Percentiles rank a stretch among this genome's conserved stretches.
These are phyloP conservation scores for Penicillium sp. DNA, from an alignment of 2,329 filamentous ascomycete species.

Conservation along the genomic window DNA sequence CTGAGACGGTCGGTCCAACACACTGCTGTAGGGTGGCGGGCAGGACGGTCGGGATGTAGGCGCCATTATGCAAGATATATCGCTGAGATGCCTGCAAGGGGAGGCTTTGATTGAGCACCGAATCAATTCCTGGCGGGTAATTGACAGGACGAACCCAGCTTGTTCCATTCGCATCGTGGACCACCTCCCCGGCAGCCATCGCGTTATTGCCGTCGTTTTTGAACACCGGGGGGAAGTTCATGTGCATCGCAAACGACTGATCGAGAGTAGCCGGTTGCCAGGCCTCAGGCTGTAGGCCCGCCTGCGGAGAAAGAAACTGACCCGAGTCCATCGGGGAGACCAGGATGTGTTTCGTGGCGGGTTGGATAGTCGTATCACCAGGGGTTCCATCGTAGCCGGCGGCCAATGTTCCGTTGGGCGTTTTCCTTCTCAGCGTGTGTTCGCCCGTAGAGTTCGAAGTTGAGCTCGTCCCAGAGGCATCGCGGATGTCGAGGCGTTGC, in stretches of 20 bases:
- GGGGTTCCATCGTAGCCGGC: conserved; percentile 88
- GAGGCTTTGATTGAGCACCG: conserved; percentile 63
- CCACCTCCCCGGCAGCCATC: conserved; percentile 31
- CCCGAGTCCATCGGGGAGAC: conserved; percentile 62
- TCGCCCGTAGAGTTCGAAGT: conserved; percentile 52
- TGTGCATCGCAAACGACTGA: conserved; percentile 34
- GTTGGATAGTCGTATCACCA: conserved; percentile 71
- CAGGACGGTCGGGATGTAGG: conserved; percentile 62
- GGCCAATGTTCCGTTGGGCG: conserved; percentile 88
- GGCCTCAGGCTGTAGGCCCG: conserved; percentile 35
- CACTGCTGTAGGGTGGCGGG: conserved; percentile 63
- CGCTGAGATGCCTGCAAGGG: conserved; percentile 45
- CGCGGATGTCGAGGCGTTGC: conserved; percentile 39
- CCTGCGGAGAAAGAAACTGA: conserved; percentile 37
- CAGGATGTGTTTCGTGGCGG: conserved; percentile 81
- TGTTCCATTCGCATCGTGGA: conserved; percentile 39
- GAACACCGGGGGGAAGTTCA: conserved; percentile 46
- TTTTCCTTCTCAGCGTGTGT: conserved; percentile 86
- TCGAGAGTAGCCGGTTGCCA: conserved; percentile 38
- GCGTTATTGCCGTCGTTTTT: conserved; percentile 39
- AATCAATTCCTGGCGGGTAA: conserved; percentile 60
- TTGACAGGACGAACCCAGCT: conserved; percentile 51
- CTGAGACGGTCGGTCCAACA: conserved; percentile 62
- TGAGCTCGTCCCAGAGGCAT: conserved; percentile 29
- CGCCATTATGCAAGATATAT: conserved; percentile 50